Evolutionary conservation across 2,329 filamentous ascomycete genomes (phyloP).

Genomic region (Colletotrichum plurivorum): DNA sequence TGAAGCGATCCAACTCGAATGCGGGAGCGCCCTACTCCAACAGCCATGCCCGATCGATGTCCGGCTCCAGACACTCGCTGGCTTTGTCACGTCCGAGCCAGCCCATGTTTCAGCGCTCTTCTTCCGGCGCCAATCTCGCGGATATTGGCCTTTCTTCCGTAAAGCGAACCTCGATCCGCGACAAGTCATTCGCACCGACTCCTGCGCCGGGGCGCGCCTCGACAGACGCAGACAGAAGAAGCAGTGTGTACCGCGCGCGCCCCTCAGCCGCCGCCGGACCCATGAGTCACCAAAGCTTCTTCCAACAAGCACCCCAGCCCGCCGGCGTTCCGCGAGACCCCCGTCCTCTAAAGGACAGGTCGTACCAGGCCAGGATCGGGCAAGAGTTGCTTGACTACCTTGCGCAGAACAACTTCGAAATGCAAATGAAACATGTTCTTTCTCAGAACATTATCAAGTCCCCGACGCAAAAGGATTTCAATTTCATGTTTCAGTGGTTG

Average conservation of each 20-base stretch:
- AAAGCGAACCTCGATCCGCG: slow-evolving; percentile 85
- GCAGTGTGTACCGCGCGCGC: slow-evolving; percentile 84
- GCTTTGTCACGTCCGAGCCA: slow-evolving; percentile 87
- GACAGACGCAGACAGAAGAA: slow-evolving; percentile 74
- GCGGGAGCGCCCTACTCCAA: slow-evolving; percentile 74
- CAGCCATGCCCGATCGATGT: slow-evolving; percentile 85
- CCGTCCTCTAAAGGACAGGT: slow-evolving; percentile 84
- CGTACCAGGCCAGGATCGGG: slow-evolving; percentile 85
- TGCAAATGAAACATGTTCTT: slow-evolving; percentile 97
- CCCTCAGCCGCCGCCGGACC: slow-evolving; percentile 75
- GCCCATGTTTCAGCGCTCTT: slow-evolving; percentile 87
- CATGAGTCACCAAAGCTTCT: slow-evolving; percentile 91
- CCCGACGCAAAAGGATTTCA: slow-evolving; percentile 98
- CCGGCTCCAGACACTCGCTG: slow-evolving; percentile 87
- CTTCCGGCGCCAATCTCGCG: slow-evolving; percentile 84
- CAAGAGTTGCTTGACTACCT: slow-evolving; percentile 94
- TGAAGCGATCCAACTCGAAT: slow-evolving; percentile 92
- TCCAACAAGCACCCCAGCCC: slow-evolving; percentile 85
- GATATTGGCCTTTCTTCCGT: slow-evolving; percentile 87
- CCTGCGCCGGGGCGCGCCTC: slow-evolving; percentile 59
- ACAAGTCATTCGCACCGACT: slow-evolving; percentile 63
- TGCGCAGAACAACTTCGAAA: slow-evolving; percentile 93
- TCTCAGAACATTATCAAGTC: slow-evolving; percentile 92
- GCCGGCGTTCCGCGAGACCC: slow-evolving; percentile 90
- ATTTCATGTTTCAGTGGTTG: slow-evolving; percentile 97